Evolutionary conservation across 2,329 filamentous ascomycete species (phyloP), one percentile per base, ranked within the genome.

Genomic region (Penicillium sp.): DNA sequence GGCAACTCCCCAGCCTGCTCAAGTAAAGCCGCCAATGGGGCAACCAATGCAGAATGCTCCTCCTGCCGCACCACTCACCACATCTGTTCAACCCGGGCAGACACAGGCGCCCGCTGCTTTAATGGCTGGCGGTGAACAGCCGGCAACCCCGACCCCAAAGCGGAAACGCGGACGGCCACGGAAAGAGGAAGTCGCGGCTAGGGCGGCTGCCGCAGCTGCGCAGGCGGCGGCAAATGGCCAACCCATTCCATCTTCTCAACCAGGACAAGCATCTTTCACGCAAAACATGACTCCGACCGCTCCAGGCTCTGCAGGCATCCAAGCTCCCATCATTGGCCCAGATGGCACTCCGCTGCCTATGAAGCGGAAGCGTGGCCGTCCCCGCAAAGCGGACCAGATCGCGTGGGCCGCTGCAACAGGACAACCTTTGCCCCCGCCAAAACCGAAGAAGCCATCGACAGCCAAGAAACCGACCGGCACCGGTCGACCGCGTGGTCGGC

Each of bases 401-500:
- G 60, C 62, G 3, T 61, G 57, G 49, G 60, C 60, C 14, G 43
- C 45, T 33, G 53, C 56, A 24, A 65, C 52, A 9, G 63, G 54
- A 6, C 62, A 56, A 42, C 55, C 58, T 4, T 41, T 56, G 18
- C 58, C 56, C 24, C 53, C 46, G 6, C 60, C 56, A 4, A 68
- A 66, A 45, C 63, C 63, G 7, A 61, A 56, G 38, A 60, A 60
- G 20, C 50, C 56, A 14, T 53, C 62, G 11, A 33, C 53, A 9
- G 50, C 56, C 2, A 56, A 58, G n/a, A 59, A 57, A 27, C 57
- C 59, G 22, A 49, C 60, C 9, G 64, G 65, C 5, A 69, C 66
- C 0, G 67, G 67, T 6, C 62, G 68, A 10, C 67, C 66, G 13
- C 67, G 68, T 27, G 68, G 68, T 16, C 58, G 68, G 42, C 68